Evolutionary conservation across 768 basidiomycete species (phyloP).

Genomic region (Suillus plorans): DNA sequence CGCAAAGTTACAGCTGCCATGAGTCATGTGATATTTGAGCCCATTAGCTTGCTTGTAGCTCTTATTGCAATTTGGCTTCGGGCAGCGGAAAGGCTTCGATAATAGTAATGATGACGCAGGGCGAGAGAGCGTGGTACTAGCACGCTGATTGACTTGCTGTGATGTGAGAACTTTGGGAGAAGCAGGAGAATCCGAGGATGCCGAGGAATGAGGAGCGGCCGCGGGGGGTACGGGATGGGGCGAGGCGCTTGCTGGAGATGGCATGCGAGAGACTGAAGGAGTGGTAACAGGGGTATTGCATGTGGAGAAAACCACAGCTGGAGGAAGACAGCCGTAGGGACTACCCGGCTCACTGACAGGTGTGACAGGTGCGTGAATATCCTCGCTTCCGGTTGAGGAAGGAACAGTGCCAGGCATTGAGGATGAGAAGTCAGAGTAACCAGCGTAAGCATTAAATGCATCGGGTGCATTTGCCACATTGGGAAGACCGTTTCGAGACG

Average conservation of each 20-base stretch:
- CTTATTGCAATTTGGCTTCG: conserved; percentile 95
- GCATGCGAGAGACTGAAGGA: conserved; percentile 48
- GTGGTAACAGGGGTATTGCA: conserved; percentile 48
- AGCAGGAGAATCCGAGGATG: conserved; percentile 25
- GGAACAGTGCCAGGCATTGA: conserved; percentile 58
- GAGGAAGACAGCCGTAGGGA: conserved; percentile 55
- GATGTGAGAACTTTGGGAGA: conserved; percentile 28
- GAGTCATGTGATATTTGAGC: conserved; percentile 92
- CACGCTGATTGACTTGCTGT: conserved; percentile 29
- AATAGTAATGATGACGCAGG: conserved; percentile 62
- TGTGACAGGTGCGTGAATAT: conserved; percentile 23
- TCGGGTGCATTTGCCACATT: conserved; percentile 40
- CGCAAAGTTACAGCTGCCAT: conserved; percentile 91
- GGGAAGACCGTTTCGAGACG: conserved; percentile 27
- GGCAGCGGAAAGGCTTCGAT: conserved; percentile 89
- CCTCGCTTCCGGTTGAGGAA: conserved; percentile 29
- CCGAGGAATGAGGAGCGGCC: conserved; percentile 17
- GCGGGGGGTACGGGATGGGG: conserved; percentile 19
- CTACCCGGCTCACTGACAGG: conserved; percentile 33
- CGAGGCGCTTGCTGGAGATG: conserved; percentile 24
- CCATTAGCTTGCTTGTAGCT: conserved; percentile 95
- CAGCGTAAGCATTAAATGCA: conserved; percentile 68
- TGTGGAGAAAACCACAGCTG: conserved; percentile 60
- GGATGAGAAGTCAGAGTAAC: conserved; percentile 63
- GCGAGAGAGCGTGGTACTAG: conserved; percentile 47